These are phyloP conservation scores for Mortierella sp. DNA, from an alignment of 371 early-diverging fungal genomes.

Conservation along the genomic window DNA sequence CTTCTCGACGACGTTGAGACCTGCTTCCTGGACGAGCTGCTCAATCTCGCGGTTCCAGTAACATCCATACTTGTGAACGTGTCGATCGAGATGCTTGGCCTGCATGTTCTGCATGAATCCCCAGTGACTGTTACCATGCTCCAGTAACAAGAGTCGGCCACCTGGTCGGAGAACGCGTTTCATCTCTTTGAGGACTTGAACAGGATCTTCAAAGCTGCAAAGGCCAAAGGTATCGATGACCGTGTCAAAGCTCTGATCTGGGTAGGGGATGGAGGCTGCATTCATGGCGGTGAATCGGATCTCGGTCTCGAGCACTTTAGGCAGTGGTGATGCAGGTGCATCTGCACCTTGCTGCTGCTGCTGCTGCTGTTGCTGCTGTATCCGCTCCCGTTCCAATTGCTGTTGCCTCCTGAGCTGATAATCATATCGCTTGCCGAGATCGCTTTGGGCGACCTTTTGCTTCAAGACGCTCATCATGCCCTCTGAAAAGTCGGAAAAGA, in stretches of 20 bases:
- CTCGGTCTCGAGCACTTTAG: conserved; percentile 32
- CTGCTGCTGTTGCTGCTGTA: conserved; percentile 17
- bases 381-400: conserved; percentile 44
- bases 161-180: conserved; percentile 67
- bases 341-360: background rate
- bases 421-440: conserved; percentile 44
- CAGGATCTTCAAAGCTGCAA: conserved; percentile 80
- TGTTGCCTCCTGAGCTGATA: conserved; percentile 39
- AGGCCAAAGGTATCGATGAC: conserved; percentile 87
- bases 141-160: conserved; percentile 76
- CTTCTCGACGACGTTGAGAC: conserved; percentile 65
- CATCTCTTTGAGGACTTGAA: conserved; percentile 71
- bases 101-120: conserved; percentile 74
- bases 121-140: conserved; percentile 80
- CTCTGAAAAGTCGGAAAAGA: conserved; percentile 51
- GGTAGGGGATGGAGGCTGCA: conserved; percentile 52
- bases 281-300: conserved; percentile 41
- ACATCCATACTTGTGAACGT: conserved; percentile 86
- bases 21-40: conserved; percentile 65
- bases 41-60: conserved; percentile 90
- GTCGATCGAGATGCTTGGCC: conserved; percentile 75
- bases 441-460: conserved; percentile 37
- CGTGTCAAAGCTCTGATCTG: conserved; percentile 70
- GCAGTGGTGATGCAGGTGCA: background rate
- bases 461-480: conserved; percentile 51